A percentile compares a stretch with the other conserved stretches of the same genome.
These are phyloP conservation scores for Phytopythium mirpurense DNA, from an alignment of 352 stramenopile genomes.

Conservation along the genomic window DNA sequence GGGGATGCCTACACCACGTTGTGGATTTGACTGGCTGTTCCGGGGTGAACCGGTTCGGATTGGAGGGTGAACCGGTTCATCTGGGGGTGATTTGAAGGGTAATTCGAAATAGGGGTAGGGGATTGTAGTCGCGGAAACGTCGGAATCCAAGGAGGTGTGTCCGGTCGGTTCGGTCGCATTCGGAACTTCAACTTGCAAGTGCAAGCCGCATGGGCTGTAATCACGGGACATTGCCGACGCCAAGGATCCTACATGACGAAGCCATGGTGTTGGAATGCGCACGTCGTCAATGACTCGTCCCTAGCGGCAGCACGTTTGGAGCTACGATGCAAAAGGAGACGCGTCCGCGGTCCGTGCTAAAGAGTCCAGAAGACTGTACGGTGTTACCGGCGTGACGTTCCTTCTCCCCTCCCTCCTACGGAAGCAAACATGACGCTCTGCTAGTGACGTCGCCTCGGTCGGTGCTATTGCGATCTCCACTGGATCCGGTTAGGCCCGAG, in stretches of 20 bases:
- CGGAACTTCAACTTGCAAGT: conserved; percentile 1
- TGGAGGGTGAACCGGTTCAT: not conserved
- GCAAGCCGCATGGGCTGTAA: too few species aligned
- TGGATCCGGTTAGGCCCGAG: not conserved
- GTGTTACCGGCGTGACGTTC: not conserved
- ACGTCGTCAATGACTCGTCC: too few species aligned
- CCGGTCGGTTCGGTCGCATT: not conserved
- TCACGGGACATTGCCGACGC: too few species aligned
- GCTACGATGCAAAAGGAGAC: not conserved
- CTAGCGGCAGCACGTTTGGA: too few species aligned
- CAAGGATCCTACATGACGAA: too few species aligned
- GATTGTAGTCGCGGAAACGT: not conserved
- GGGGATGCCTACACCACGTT: not conserved
- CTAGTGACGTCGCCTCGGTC: too few species aligned
- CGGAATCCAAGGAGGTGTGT: conserved; percentile 1
- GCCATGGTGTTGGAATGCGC: too few species aligned
- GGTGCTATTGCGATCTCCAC: not conserved
- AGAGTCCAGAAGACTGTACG: not conserved
- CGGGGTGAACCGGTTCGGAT: too few species aligned
- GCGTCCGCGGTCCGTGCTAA: not conserved
- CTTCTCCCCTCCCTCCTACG: not conserved
- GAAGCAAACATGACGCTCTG: too few species aligned
- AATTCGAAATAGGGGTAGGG: conserved; percentile 1
- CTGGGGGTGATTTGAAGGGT: not conserved
- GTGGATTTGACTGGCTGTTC: conserved; percentile 1